phyloP scores from a whole-genome alignment of 352 stramenopile species.

The Phytopythium litorale region DNA sequence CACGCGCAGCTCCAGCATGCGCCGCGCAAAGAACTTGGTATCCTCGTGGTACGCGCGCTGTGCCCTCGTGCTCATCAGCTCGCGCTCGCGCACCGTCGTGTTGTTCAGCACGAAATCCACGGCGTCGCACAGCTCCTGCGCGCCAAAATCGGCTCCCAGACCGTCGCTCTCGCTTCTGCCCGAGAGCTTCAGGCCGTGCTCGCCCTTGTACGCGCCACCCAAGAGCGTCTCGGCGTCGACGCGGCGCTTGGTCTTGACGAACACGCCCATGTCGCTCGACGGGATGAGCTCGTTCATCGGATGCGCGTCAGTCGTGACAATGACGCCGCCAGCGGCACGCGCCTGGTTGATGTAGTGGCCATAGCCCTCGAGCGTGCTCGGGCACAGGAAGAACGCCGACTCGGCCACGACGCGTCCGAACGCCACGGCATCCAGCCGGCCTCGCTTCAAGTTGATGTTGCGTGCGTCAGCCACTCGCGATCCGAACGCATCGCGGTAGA shows the following conservation, averaged over 20 bases:
- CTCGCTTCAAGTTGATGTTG: slow-evolving; percentile 17
- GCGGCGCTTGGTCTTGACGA: too few relatives aligned
- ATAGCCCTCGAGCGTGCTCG: slow-evolving; percentile 56
- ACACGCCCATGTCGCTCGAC: slow-evolving; percentile 26
- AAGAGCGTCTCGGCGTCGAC: too few relatives aligned
- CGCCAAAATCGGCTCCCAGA: slow-evolving; percentile 26
- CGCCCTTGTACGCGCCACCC: slow-evolving; percentile 6
- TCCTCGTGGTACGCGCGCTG: slow-evolving; percentile 46
- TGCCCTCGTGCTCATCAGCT: slow-evolving; percentile 7
- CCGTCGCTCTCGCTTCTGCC: slow-evolving; percentile 4
- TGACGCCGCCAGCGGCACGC: slow-evolving; percentile 30
- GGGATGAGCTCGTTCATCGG: slow-evolving; percentile 61
- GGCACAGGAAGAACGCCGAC: slow-evolving; percentile 41
- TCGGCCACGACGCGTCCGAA: slow-evolving; percentile 44
- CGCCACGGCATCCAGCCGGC: slow-evolving; percentile 15
- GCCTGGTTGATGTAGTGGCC: slow-evolving; percentile 71
- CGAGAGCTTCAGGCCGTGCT: slow-evolving; percentile 13
- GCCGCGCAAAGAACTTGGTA: slow-evolving; percentile 42
- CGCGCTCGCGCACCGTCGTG: slow-evolving; percentile 13
- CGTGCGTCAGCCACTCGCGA: slow-evolving; percentile 12
- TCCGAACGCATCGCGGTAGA: slow-evolving; percentile 13
- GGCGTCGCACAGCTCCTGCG: slow-evolving; percentile 27
- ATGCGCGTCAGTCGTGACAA: slow-evolving; percentile 38
- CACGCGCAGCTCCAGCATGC: slow-evolving; percentile 36
- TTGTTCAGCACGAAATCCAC: slow-evolving; percentile 27